Base-by-base conservation (phyloP, 805 yeast genomes). In the Alloascoidea africana region DNA sequence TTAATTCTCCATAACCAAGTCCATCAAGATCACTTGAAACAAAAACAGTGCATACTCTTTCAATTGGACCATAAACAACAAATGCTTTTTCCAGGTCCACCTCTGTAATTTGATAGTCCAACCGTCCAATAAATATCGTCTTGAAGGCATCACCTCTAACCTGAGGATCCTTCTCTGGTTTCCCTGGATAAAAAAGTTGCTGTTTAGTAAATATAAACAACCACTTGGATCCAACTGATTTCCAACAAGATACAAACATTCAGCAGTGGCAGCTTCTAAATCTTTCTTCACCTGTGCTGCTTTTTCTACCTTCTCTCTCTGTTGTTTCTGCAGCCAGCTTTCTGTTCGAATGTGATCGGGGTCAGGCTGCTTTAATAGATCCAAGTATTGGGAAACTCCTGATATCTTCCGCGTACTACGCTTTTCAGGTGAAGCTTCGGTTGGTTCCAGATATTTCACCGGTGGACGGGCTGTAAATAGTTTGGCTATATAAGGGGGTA, bases 71-170 rank as follows among this genome's bases (percentile, higher is more conserved):
- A 58, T 62, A 85, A 42, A 60, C 63, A 17, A 66, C 55, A 46
- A 85, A 80, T 30, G 60, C 66, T 40, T 67, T 66, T 30, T 75
- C 76, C 18, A 89, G 53, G 36, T 85, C 91, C 6, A 73, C 53
- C 48, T 85, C 95, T 0, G 72, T 69, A 6, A 70, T 59, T 3
- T 59, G 56, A 50, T 79, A 86, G 35, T 72, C 72, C 34, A 89
- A 56, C 38, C 96, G 60, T 0, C 80, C 78, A 4, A 89, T 66
- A 52, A 91, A 85, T 2, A 89, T 63, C 0, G 96, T 89, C 41
- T 65, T 62, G 49, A 68, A 75, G 1, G 96, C 94, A 50, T 85
- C 93, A 1, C 79, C 80, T 14, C 58, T 54, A 11, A 75, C 60
- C 33, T 74, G 66, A 1, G 72, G 67, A 47, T 79, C 87, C 1